A percentile compares a stretch with the other conserved stretches of the same genome.
Evolutionary conservation across 192 early-diverging fungal species (phyloP).

Genomic region (Mortierella alpina): DNA sequence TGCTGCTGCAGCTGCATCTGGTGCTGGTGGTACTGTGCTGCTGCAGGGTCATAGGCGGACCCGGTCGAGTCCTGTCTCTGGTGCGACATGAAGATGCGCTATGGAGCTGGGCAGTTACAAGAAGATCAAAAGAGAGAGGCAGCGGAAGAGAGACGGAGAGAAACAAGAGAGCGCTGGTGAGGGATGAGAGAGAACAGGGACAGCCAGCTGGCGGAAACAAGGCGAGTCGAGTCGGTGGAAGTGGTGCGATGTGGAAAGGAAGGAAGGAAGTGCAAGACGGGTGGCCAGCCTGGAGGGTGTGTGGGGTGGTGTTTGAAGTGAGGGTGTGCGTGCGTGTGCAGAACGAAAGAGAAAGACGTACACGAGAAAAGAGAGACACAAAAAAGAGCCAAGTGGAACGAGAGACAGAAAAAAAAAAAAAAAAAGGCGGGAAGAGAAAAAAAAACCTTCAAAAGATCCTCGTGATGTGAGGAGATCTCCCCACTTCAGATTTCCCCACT

Average conservation of each 20-base stretch:
- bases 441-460: neutral
- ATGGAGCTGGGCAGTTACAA: neutral
- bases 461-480: neutral
- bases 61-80: constrained; percentile 32
- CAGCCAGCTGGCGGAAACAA: neutral
- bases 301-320: neutral
- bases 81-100: constrained; percentile 16
- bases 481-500: too few relatives aligned
- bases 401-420: neutral
- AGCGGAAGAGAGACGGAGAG: constrained; percentile 1
- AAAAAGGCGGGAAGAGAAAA: constrained; percentile 4
- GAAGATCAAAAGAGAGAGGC: constrained; percentile 1
- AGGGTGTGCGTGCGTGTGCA: neutral
- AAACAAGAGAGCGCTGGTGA: neutral
- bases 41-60: constrained; percentile 28
- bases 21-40: constrained; percentile 21
- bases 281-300: too few relatives aligned
- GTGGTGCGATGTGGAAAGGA: neutral
- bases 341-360: neutral
- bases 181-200: neutral
- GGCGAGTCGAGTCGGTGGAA: neutral
- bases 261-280: too few relatives aligned
- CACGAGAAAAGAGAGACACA: neutral
- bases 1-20: constrained; percentile 27
- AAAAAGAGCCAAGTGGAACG: neutral